Evolutionary conservation across 78 protist genomes (phyloP).

Genomic region (Cyanophora paradoxa): DNA sequence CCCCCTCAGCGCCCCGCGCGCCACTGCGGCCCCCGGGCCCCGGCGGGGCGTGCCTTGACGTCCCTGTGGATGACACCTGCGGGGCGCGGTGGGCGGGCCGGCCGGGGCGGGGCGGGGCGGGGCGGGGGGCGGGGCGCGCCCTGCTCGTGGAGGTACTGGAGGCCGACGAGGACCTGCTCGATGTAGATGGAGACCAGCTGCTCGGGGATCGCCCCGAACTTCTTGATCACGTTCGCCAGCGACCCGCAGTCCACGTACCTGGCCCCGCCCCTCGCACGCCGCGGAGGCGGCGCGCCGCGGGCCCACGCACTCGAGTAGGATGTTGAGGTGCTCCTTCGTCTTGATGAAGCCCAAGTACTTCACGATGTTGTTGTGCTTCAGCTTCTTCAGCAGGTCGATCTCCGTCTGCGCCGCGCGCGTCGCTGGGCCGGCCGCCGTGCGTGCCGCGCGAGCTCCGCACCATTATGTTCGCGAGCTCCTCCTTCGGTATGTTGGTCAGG

Average conservation of each 20-base stretch:
- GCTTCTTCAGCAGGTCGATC: constrained; percentile 15
- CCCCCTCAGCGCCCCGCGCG: no score
- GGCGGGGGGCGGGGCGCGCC: no score
- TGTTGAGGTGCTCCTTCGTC: constrained; percentile 56
- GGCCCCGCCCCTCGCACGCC: not conserved
- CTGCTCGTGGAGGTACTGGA: constrained; percentile 76
- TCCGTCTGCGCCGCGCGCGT: constrained; percentile 2
- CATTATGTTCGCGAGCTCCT: not conserved
- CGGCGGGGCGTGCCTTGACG: no score
- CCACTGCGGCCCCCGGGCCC: no score
- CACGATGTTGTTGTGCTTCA: constrained; percentile 46
- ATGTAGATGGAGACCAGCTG: constrained; percentile 67
- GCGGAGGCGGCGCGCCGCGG: no score
- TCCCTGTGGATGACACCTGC: constrained; percentile 49
- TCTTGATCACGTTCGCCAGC: constrained; percentile 54
- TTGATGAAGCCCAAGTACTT: constrained; percentile 27
- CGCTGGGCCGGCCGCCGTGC: no score
- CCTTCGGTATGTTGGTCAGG: not conserved
- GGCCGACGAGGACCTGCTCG: constrained; percentile 74
- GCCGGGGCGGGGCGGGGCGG: no score
- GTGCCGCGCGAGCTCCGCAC: no score
- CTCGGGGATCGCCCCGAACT: constrained; percentile 87
- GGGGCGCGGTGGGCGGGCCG: no score
- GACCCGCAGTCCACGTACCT: constrained; percentile 82
- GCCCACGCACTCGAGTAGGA: constrained; percentile 73